These are phyloP conservation scores for Poteriospumella lacustris DNA, from an alignment of 108 stramenopile species.

Conservation along the genomic window DNA sequence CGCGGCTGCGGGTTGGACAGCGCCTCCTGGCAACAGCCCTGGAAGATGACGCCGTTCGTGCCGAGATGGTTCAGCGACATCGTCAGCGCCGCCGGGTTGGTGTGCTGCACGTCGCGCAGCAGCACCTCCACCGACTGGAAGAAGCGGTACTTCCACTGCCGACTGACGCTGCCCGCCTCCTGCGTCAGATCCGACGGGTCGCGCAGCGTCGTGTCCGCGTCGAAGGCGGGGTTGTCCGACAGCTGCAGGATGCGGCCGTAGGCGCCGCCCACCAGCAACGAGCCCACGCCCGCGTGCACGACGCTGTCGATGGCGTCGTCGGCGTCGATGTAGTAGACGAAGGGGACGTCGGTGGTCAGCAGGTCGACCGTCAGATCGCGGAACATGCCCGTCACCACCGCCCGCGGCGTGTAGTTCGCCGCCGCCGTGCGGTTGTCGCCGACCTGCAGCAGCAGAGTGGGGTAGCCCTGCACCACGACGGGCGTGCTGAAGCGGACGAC, in stretches of 20 bases:
- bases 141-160: conserved; percentile 21
- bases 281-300: not conserved
- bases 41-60: too few relatives aligned
- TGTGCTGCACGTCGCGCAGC: too few relatives aligned
- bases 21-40: too few relatives aligned
- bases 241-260: not conserved
- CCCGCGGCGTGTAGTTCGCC: too few relatives aligned
- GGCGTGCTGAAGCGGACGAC: not conserved
- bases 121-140: not conserved
- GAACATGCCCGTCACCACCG: too few relatives aligned
- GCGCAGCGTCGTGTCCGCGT: not conserved
- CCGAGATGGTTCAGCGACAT: too few relatives aligned
- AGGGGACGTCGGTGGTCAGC: not conserved
- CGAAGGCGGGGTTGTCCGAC: not conserved
- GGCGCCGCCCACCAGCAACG: not conserved
- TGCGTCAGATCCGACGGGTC: not conserved
- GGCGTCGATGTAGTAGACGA: not conserved
- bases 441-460: not conserved
- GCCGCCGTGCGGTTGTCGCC: not conserved
- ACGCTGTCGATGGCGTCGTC: not conserved
- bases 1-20: too few relatives aligned
- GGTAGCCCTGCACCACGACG: conserved; percentile 4
- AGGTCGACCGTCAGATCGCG: not conserved
- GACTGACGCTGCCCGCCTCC: not conserved
- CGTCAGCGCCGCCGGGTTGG: too few relatives aligned